Evolutionary conservation across 352 stramenopile genomes (phyloP), one percentile per base, ranked within the genome.

Genomic region (Pythium rhizo-oryzae): DNA sequence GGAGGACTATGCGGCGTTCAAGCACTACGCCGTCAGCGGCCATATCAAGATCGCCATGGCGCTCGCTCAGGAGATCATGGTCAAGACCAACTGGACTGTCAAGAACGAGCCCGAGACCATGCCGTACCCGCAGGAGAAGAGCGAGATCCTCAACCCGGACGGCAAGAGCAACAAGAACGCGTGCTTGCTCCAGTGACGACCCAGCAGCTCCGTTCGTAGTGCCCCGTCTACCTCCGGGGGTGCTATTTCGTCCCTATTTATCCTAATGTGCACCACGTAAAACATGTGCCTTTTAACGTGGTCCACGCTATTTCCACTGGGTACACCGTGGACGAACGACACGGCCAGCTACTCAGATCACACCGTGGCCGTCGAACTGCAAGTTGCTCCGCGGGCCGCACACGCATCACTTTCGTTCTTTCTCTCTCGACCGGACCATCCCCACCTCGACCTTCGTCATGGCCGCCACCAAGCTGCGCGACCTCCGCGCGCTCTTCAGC

Each of bases 21-120:
- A 88, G 77, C 88, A 96, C 59, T 96, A 91, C 59, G 80, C 88
- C 2, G 88, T 96, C 4, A 93, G 81, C 23, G 88, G 85, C 39
- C 88, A 96, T 67, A 65, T 94, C 56, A 94, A 96, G 74, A 93
- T 96, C 60, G 88, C 86, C 21, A 72, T 79, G 33, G 71, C 89
- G 39, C 69, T 96, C 28, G 82, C 84, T 0, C 80, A 91, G 23
- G 88, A 96, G 50, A 87, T 96, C 54, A 81, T 85, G 18, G 59
- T 89, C 28, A 76, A 71, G 16, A 91, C 85, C 24, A 79, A 84
- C 15, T 96, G 88, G 86, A 77, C 60, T 28, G 49, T 92, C 23
- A 75, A 85, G 49, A 67, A 80, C 24, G 65, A 80, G 9, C 71
- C 81, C 9, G 43, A 72, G 54, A 93, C 81, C 25, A 94, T 92